Conservation (phyloP, 345 rosid species). For the Brassica rapa region DNA sequence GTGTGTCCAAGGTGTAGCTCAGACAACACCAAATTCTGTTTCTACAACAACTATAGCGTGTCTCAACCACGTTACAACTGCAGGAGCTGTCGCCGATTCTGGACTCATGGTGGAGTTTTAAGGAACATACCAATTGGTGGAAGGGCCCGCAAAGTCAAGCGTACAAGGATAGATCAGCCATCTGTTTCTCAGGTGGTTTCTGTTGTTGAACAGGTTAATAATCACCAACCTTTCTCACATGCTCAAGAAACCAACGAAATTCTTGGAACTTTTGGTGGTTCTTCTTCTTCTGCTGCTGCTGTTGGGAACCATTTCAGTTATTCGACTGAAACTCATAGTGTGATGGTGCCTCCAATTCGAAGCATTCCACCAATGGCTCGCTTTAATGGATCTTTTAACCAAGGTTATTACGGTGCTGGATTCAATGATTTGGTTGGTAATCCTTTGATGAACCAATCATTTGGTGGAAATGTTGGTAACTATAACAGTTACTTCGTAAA, state of each 20-base stretch:
- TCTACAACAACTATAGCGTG: constrained; percentile 30
- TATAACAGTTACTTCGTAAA: background rate
- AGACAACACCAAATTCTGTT: constrained; percentile 36
- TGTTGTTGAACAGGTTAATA: constrained; percentile 2
- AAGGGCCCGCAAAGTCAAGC: constrained; percentile 12
- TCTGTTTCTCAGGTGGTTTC: constrained; percentile 7
- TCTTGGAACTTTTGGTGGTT: constrained; percentile 12
- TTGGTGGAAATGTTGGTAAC: constrained; percentile 1
- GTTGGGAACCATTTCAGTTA: constrained; percentile 1
- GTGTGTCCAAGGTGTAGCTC: constrained; percentile 35
- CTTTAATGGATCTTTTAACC: background rate
- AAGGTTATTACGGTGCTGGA: constrained; percentile 8
- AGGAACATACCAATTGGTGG: constrained; percentile 40
- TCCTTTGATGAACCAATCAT: constrained; percentile 20
- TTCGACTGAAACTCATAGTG: background rate
- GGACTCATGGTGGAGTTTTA: constrained; percentile 36
- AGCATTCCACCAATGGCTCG: background rate
- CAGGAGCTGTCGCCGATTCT: constrained; percentile 35
- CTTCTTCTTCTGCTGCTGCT: background rate
- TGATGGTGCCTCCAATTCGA: background rate
- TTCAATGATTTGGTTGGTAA: constrained; percentile 18
- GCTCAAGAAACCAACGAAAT: constrained; percentile 24
- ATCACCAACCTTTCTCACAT: background rate
- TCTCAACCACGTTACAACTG: constrained; percentile 35
- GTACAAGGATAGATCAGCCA: background rate